A percentile compares a stretch with the other conserved stretches of the same genome.
Conservation (phyloP, 2,329 filamentous ascomycete species). For the Hypoxylon sp. region DNA sequence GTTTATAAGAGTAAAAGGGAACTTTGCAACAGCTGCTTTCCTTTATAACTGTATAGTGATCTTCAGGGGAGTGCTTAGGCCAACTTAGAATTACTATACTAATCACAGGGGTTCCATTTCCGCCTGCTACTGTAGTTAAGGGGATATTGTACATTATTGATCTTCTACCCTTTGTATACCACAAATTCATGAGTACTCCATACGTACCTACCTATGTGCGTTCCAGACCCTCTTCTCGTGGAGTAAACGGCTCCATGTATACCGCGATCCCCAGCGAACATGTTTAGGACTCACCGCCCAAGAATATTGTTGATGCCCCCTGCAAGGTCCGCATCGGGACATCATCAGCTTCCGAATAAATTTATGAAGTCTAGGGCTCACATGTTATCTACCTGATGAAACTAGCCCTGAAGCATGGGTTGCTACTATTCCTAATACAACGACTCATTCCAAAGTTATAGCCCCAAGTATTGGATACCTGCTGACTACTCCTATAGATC, state of each 20-base stretch:
- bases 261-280: too few species aligned
- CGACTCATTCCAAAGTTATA: not conserved
- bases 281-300: too few species aligned
- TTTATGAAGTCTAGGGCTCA: not conserved
- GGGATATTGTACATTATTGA: not conserved
- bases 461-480: not conserved
- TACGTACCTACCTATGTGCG: too few species aligned
- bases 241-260: too few species aligned
- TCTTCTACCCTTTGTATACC: too few species aligned
- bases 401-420: not conserved
- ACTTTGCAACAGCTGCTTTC: too few species aligned
- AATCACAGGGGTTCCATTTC: not conserved
- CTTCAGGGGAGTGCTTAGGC: not conserved
- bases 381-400: not conserved
- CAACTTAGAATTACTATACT: not conserved
- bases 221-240: too few species aligned
- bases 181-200: too few species aligned
- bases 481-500: slow-evolving; percentile 2
- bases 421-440: not conserved
- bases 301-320: too few species aligned
- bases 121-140: not conserved
- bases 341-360: too few species aligned
- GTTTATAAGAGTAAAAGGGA: too few species aligned
- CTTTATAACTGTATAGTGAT: not conserved
- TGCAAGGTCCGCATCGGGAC: too few species aligned